Evolutionary conservation across 2,329 filamentous ascomycete genomes (phyloP).

Genomic region (Verticillium longisporum): DNA sequence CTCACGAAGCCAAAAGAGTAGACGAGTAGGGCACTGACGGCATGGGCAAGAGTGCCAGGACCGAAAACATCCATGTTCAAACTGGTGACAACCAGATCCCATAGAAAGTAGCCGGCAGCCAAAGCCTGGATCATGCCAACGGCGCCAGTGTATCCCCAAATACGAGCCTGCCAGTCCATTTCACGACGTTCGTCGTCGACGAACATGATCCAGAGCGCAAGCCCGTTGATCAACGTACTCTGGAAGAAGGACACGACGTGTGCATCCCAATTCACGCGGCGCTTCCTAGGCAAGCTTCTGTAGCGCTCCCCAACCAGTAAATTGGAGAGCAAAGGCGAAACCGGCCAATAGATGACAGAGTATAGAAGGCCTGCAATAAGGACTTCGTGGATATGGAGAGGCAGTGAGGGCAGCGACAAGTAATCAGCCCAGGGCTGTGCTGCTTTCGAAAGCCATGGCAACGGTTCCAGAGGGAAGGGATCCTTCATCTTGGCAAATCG

Average conservation of each 20-base stretch:
- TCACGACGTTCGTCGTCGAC: constrained; percentile 58
- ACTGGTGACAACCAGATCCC: constrained; percentile 68
- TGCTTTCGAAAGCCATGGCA: constrained; percentile 49
- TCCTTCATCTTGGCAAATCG: constrained; percentile 55
- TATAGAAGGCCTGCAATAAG: constrained; percentile 61
- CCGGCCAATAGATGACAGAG: constrained; percentile 55
- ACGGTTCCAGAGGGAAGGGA: constrained; percentile 58
- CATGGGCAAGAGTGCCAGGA: constrained; percentile 70
- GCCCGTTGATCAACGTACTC: constrained; percentile 60
- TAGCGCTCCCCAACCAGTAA: constrained; percentile 59
- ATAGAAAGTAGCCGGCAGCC: constrained; percentile 76
- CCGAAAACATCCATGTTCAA: constrained; percentile 67
- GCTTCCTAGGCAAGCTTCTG: constrained; percentile 54
- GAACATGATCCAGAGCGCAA: constrained; percentile 70
- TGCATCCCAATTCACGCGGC: constrained; percentile 72
- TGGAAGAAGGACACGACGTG: constrained; percentile 82
- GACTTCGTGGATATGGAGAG: constrained; percentile 73
- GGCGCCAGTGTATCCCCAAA: constrained; percentile 73
- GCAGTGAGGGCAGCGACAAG: constrained; percentile 57
- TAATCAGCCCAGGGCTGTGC: constrained; percentile 58
- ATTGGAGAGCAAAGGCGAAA: constrained; percentile 62
- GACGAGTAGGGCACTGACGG: constrained; percentile 64
- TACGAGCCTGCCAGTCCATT: constrained; percentile 60
- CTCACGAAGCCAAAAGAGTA: constrained; percentile 76
- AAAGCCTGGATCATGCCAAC: constrained; percentile 69